Evolutionary conservation across 176 grass and related monocot species (phyloP).

Genomic region (Triticum dicoccoides): DNA sequence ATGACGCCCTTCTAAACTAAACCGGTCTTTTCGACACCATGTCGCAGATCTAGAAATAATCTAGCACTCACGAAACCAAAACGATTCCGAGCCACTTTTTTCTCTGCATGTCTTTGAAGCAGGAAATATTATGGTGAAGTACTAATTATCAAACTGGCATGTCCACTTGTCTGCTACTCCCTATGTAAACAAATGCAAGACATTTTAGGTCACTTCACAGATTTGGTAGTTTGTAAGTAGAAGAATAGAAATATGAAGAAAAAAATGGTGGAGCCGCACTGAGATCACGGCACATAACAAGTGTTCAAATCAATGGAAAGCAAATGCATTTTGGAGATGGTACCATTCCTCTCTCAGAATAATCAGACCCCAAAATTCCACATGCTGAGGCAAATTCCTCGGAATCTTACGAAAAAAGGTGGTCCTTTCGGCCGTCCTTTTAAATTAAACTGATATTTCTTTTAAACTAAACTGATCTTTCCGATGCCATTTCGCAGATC

Average conservation of each 20-base stretch:
- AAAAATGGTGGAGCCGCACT: not conserved
- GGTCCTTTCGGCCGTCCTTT: not conserved
- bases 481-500: not conserved
- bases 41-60: not conserved
- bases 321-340: not conserved
- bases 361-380: not conserved
- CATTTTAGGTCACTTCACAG: too few relatives aligned
- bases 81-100: not conserved
- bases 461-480: conserved; percentile 2
- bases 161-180: conserved; percentile 19
- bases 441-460: not conserved
- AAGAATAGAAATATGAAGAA: not conserved
- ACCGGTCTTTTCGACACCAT: not conserved
- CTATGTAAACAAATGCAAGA: too few relatives aligned
- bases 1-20: not conserved
- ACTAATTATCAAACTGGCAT: conserved; percentile 29
- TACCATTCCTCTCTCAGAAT: not conserved
- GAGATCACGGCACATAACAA: not conserved
- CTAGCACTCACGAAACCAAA: not conserved
- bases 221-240: not conserved
- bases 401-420: not conserved
- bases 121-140: conserved; percentile 5
- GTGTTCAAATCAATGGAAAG: not conserved
- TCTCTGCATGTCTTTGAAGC: not conserved
- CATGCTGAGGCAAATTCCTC: not conserved